Evolutionary conservation across 441 rosid species (phyloP).

Genomic region (Adansonia gregorii): DNA sequence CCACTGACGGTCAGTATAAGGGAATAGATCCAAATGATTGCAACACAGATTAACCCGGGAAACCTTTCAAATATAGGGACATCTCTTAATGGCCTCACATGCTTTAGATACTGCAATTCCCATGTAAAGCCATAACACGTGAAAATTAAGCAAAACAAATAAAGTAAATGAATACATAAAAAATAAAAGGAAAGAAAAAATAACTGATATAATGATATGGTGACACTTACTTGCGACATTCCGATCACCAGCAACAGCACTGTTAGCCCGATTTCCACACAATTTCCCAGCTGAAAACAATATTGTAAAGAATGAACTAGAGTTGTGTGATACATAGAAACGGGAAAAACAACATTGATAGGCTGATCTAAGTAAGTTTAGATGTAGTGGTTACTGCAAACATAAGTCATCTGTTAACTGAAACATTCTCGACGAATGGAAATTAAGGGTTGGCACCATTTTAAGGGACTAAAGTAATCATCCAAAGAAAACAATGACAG

Average conservation of each 20-base stretch:
- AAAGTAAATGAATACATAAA: background rate
- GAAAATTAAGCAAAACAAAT: background rate
- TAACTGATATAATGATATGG: background rate
- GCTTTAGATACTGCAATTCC: slow-evolving; percentile 83
- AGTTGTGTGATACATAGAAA: background rate
- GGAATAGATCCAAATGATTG: slow-evolving; percentile 66
- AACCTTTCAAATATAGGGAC: slow-evolving; percentile 67
- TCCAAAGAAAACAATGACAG: background rate
- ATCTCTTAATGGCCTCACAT: slow-evolving; percentile 64
- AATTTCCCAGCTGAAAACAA: slow-evolving; percentile 57
- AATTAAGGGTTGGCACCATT: background rate
- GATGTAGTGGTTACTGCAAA: background rate
- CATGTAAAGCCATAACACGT: slow-evolving; percentile 24
- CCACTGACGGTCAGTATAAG: slow-evolving; percentile 68
- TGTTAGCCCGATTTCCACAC: slow-evolving; percentile 75
- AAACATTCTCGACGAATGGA: background rate
- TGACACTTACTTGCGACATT: slow-evolving; percentile 54
- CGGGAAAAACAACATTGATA: background rate
- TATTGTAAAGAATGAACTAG: background rate
- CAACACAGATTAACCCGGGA: slow-evolving; percentile 58
- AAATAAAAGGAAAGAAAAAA: background rate
- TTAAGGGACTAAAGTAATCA: background rate
- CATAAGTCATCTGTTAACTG: background rate
- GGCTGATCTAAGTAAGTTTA: background rate
- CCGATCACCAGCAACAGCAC: slow-evolving; percentile 67